phyloP scores from a whole-genome alignment of 768 basidiomycete genomes.

The Pleurotus platypus region DNA sequence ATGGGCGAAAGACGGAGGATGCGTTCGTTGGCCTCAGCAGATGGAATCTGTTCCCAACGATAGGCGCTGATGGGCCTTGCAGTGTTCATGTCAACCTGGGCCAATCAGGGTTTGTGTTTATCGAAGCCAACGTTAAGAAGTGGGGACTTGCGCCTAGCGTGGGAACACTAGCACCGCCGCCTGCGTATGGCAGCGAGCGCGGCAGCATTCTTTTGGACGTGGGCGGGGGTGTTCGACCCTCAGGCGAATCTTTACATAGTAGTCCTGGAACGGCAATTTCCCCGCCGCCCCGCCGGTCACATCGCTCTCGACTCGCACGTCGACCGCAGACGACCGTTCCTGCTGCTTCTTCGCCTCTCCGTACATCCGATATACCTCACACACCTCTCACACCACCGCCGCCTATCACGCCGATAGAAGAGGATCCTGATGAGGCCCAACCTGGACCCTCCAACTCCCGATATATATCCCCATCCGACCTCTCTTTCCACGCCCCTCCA shows the following conservation, averaged over 20 bases:
- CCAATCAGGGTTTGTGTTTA: slow-evolving; percentile 97
- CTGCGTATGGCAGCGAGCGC: slow-evolving; percentile 95
- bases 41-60: slow-evolving; percentile 95
- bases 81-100: slow-evolving; percentile 97
- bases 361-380: slow-evolving; percentile 43
- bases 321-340: slow-evolving; percentile 45
- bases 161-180: slow-evolving; percentile 95
- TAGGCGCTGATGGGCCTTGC: slow-evolving; percentile 95
- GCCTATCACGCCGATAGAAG: slow-evolving; percentile 78
- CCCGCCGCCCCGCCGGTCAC: slow-evolving; percentile 52
- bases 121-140: slow-evolving; percentile 99
- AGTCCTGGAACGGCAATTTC: slow-evolving; percentile 39
- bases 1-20: slow-evolving; percentile 95
- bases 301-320: slow-evolving; percentile 42
- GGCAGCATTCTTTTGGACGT: slow-evolving; percentile 95
- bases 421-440: slow-evolving; percentile 47
- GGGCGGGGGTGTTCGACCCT: slow-evolving; percentile 53
- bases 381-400: slow-evolving; percentile 50
- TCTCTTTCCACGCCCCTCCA: slow-evolving; percentile 55
- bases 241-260: slow-evolving; percentile 20
- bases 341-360: slow-evolving; percentile 63
- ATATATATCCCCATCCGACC: slow-evolving; percentile 62
- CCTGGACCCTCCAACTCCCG: slow-evolving; percentile 48
- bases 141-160: slow-evolving; percentile 98
- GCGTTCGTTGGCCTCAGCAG: slow-evolving; percentile 87